These are phyloP conservation scores for Nicotiana otophora DNA, from an alignment of 257 asterid genomes.

Conservation along the genomic window DNA sequence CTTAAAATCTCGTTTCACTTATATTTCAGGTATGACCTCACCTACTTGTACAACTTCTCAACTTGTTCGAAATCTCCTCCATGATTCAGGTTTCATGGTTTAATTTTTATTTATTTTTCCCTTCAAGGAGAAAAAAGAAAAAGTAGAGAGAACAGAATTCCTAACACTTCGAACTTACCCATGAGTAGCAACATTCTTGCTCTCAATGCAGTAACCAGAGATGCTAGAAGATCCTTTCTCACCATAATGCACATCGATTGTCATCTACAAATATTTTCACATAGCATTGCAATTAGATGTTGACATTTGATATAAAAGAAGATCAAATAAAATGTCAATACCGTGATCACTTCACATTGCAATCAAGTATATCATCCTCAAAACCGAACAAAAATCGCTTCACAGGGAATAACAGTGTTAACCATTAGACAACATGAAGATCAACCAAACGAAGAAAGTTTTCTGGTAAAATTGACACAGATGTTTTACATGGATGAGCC, in stretches of 20 bases:
- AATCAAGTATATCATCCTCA: no score
- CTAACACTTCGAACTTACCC: background rate
- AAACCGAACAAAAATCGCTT: no score
- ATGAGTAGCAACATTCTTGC: background rate
- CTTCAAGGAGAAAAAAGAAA: background rate
- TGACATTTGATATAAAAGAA: no score
- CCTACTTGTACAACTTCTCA: background rate
- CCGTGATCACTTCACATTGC: no score
- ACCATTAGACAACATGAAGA: no score
- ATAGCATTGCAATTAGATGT: no score
- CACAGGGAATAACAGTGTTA: no score
- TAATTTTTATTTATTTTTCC: no score
- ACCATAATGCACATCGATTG: background rate
- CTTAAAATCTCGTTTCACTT: background rate
- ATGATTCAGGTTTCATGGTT: background rate
- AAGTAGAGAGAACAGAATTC: background rate
- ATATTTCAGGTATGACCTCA: background rate
- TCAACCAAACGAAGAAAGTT: no score
- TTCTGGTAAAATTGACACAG: no score
- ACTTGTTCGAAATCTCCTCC: background rate
- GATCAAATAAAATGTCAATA: no score
- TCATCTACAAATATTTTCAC: background rate
- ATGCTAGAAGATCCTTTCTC: slow-evolving; percentile 2
- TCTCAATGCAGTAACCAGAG: background rate
- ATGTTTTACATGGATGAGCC: no score